Evolutionary conservation across 129 eudicot genomes (phyloP).

Genomic region (Arctium minus): DNA sequence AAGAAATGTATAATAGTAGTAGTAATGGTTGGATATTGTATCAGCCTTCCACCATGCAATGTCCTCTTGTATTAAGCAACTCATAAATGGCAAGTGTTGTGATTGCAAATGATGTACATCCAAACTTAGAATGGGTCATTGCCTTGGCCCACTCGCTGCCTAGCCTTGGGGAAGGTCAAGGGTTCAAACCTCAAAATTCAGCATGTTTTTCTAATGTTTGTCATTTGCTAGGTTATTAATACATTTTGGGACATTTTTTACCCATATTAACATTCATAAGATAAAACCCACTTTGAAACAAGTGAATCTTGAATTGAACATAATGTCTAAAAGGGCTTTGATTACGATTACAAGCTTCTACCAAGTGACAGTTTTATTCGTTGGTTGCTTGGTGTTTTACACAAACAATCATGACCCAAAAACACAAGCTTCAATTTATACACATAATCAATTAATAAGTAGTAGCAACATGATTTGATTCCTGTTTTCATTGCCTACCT

Average conservation of each 20-base stretch:
- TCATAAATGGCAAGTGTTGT: constrained; percentile 8
- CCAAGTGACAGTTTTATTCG: background rate
- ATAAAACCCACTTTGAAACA: background rate
- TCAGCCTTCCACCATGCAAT: constrained; percentile 18
- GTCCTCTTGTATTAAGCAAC: constrained; percentile 9
- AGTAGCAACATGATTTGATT: background rate
- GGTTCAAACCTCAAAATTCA: no score
- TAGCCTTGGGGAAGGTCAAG: no score
- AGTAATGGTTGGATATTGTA: constrained; percentile 12
- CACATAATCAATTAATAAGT: constrained; percentile 7
- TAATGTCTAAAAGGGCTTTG: background rate
- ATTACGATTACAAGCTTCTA: background rate
- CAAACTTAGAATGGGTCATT: background rate
- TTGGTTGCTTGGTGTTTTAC: background rate
- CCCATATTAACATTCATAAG: no score
- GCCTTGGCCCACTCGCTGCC: background rate
- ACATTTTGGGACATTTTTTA: background rate
- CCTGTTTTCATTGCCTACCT: constrained; percentile 15
- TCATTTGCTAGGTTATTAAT: background rate
- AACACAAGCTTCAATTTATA: constrained; percentile 14
- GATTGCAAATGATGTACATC: background rate
- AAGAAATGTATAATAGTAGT: constrained; percentile 31
- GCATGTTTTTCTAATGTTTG: background rate
- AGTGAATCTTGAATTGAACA: background rate
- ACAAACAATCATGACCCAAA: background rate